Base-by-base conservation (phyloP, 306 rosid species). In the Lathyrus tuberosus region DNA sequence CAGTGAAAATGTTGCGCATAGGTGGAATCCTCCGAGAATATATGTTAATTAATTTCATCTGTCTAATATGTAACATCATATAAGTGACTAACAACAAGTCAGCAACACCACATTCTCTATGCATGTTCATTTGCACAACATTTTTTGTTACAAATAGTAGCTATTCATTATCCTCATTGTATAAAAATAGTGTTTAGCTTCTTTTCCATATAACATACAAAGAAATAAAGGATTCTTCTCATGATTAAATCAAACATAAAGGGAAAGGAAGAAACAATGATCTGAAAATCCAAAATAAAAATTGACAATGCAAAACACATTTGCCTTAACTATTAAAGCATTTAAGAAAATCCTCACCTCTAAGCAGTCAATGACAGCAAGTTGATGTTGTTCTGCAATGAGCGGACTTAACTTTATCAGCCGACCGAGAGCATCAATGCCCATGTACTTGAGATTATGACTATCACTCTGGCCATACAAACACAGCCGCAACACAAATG, bases 391-490 rank as follows among this genome's bases (percentile, higher is more conserved):
- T 76, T 95, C 99, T 3, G 99, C 99, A 57, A 95, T 78, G 52
- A 89, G 87, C 2, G 99, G 96, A 61, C 92, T 91, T 59, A 87
- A 71, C 88, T 86, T 91, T 73, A 95, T 89, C 43, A 95, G 67
- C 73, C 95, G 95, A 77, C 96, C 96, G 62, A 95, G 97, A 51
- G 95, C 91, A 81, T 95, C 99, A 68, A 95, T 95, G 48, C 99
- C 99, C 99, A 95, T 87, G 78, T 95, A 95, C 82, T 89, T 95
- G 62, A 95, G 85, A 79, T 95, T 95, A 78, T 95, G 99, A 81
- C 92, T 91, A 73, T 95, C 99, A 74, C 96, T 95, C 99, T 94
- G 88, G 48, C 70, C 75, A 79, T 67, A 73, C 6, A 28, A 57
- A 28, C 40, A 57, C 18, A 56, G 8, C 62, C 28, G 18, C 10